These are phyloP conservation scores for Calendula officinalis DNA, from an alignment of 129 eudicot species.

Conservation along the genomic window DNA sequence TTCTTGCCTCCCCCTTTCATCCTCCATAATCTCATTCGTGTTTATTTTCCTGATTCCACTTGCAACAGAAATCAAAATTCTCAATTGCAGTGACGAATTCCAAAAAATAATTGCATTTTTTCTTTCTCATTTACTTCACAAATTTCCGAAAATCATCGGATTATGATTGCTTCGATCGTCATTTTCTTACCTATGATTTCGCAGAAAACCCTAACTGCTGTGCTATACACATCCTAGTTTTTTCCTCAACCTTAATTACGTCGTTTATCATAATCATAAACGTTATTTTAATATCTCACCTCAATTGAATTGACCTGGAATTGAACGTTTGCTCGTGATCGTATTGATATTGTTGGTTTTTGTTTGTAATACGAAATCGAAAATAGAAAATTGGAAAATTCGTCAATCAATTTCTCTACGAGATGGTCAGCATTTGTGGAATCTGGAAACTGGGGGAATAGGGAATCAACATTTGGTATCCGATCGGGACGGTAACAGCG, in stretches of 20 bases:
- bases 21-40: slow-evolving; percentile 11
- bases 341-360: neutral
- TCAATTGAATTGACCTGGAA: slow-evolving; percentile 11
- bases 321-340: slow-evolving; percentile 10
- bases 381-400: slow-evolving; percentile 1
- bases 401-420: slow-evolving; percentile 26
- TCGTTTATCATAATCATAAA: neutral
- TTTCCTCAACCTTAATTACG: slow-evolving; percentile 17
- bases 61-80: slow-evolving; percentile 7
- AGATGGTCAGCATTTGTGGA: slow-evolving; percentile 15
- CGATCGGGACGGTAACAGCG: slow-evolving; percentile 75
- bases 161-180: slow-evolving; percentile 17
- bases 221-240: slow-evolving; percentile 3
- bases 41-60: slow-evolving; percentile 5
- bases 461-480: slow-evolving; percentile 64
- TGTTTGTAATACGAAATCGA: neutral
- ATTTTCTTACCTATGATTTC: slow-evolving; percentile 4
- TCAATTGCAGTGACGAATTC: slow-evolving; percentile 20
- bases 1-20: slow-evolving; percentile 2
- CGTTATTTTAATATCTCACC: neutral
- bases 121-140: slow-evolving; percentile 22
- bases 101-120: slow-evolving; percentile 15
- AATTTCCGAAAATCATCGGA: neutral
- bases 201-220: slow-evolving; percentile 17
- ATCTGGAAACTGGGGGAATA: slow-evolving; percentile 20